Base-by-base conservation (phyloP, 768 basidiomycete genomes). In the Mycena chlorophos region DNA sequence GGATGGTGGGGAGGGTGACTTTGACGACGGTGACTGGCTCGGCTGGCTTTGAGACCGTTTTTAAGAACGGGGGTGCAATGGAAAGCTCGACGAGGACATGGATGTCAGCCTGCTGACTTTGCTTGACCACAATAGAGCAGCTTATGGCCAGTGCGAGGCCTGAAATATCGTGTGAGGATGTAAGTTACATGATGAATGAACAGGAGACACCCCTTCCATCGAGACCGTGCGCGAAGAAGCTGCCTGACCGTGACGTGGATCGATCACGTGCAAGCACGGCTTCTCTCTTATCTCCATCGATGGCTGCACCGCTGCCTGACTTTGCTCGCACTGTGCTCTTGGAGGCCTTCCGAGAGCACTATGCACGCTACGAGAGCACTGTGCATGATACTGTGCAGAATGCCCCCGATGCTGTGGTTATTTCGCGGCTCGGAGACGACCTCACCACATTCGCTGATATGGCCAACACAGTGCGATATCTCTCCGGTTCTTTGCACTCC, bases 351-450 rank as follows among this genome's bases (percentile, higher is more conserved):
- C 30, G 30, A 4, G 19, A 26, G 5, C 48, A 49, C 48, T 49
- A 30, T 19, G 5, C 29, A 30, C 27, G 48, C 5, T 49, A n/a
- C 29, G 19, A 34, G 22, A 20, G n/a, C 5, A 22, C 27, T 8
- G 27, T 49, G 5, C 17, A 16, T 19, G 48, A 49, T 25, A 29
- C 31, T 5, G 48, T 49, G 5, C 22, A 29, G 17, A 49, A 20
- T 34, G n/a, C 48, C 6, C 29, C 48, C 14, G 48, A 49, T 30
- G 48, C 48, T 30, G 48, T 49, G 25, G 48, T 49, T n/a, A 49
- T 49, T 20, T 26, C 4, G 13, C 25, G 48, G 17, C 48, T 49
- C 27, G 48, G 48, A 29, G 48, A 49, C 48, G 48, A 49, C 23
- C 30, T 49, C 14, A 19, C 13, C 5, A 25, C 13, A n/a, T 49